phyloP scores from a whole-genome alignment of 1,139 yeast genomes.

The Saccharomyces uvarum region DNA sequence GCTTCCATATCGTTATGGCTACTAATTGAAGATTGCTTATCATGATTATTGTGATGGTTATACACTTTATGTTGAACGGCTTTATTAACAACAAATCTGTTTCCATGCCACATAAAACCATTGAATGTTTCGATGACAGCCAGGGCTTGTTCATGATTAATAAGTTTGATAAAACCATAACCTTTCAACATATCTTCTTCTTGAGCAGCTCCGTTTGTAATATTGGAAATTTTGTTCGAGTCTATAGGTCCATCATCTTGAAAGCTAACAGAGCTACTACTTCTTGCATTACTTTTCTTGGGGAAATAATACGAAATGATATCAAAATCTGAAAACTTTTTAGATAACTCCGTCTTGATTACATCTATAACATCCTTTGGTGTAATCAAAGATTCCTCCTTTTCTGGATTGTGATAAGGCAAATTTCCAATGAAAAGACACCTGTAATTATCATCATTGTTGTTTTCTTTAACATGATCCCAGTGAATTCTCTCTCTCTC shows the following conservation, averaged over 20 bases:
- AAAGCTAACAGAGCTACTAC: constrained; percentile 1
- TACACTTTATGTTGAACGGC: constrained; percentile 24
- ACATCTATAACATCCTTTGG: constrained; percentile 19
- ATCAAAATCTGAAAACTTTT: constrained; percentile 13
- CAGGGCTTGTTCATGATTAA: constrained; percentile 36
- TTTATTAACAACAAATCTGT: constrained; percentile 26
- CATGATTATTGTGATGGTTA: background rate
- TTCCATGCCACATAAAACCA: constrained; percentile 25
- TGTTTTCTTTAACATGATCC: constrained; percentile 24
- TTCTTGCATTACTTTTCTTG: constrained; percentile 10
- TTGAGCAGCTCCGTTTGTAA: constrained; percentile 5
- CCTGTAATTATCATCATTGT: constrained; percentile 23
- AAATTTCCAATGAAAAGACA: constrained; percentile 31
- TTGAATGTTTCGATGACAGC: constrained; percentile 37
- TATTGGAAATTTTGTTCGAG: background rate
- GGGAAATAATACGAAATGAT: constrained; percentile 29
- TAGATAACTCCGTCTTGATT: constrained; percentile 12
- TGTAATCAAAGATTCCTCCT: constrained; percentile 11
- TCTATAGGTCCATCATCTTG: background rate
- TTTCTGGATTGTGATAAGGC: constrained; percentile 15
- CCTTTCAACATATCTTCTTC: constrained; percentile 32
- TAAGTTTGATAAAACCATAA: constrained; percentile 43
- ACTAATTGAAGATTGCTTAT: background rate
- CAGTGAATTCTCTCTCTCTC: constrained; percentile 37
- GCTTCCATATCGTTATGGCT: background rate